These are phyloP conservation scores for Draba incana DNA, from an alignment of 345 rosid genomes.

Conservation along the genomic window DNA sequence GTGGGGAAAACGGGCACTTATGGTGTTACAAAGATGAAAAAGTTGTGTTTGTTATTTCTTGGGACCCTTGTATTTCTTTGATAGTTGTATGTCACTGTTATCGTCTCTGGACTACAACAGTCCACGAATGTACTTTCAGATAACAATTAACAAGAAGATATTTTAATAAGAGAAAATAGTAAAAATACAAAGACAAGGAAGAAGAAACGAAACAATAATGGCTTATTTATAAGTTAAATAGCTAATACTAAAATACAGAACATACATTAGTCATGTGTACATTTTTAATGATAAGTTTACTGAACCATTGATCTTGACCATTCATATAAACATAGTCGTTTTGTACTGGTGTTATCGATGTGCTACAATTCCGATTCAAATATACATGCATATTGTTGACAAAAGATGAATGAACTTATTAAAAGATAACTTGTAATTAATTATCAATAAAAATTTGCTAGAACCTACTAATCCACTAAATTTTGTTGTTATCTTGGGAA, in stretches of 20 bases:
- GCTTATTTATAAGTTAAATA: neutral
- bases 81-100: slow-evolving; percentile 41
- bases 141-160: neutral
- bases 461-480: neutral
- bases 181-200: slow-evolving; percentile 24
- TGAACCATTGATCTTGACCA: neutral
- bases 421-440: neutral
- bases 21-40: slow-evolving; percentile 21
- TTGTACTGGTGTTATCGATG: too few species aligned
- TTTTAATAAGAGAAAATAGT: neutral
- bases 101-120: slow-evolving; percentile 34
- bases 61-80: slow-evolving; percentile 29
- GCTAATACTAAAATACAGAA: neutral
- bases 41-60: slow-evolving; percentile 32
- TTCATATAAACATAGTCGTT: too few species aligned
- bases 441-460: neutral
- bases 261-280: neutral
- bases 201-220: slow-evolving; percentile 10
- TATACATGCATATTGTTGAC: too few species aligned
- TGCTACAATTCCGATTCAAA: too few species aligned
- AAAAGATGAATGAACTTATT: neutral
- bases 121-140: slow-evolving; percentile 35
- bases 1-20: slow-evolving; percentile 39
- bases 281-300: neutral
- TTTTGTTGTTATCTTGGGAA: neutral